phyloP scores from a whole-genome alignment of 2,329 filamentous ascomycete species.

The Lojkania enalia region DNA sequence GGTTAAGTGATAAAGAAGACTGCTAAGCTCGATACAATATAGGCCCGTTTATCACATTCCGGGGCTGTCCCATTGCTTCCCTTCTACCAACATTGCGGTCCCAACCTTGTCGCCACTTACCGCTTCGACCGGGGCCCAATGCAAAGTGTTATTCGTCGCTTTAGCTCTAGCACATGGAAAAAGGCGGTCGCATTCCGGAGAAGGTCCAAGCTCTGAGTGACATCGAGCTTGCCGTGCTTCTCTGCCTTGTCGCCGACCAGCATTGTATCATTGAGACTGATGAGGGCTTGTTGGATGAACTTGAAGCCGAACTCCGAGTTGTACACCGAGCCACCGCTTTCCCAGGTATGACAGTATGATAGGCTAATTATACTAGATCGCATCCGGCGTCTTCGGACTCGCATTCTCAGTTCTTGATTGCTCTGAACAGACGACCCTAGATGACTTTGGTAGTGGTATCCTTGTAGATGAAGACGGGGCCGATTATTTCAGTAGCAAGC shows the following conservation, averaged over 20 bases:
- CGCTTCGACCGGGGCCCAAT: background rate
- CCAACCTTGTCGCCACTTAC: background rate
- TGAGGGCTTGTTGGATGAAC: constrained; percentile 61
- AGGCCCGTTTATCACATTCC: no score
- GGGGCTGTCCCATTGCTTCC: no score
- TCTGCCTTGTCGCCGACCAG: constrained; percentile 79
- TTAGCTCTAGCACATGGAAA: constrained; percentile 26
- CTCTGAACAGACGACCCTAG: constrained; percentile 71
- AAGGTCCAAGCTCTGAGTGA: constrained; percentile 81
- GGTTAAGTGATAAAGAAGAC: no score
- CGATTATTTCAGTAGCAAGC: constrained; percentile 25
- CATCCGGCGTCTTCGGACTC: constrained; percentile 72
- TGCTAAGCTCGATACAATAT: no score
- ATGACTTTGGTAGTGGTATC: constrained; percentile 77
- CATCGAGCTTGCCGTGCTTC: constrained; percentile 81
- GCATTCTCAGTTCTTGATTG: constrained; percentile 72
- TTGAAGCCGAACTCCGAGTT: constrained; percentile 74
- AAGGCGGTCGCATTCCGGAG: constrained; percentile 45
- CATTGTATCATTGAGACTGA: constrained; percentile 87
- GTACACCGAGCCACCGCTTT: constrained; percentile 47
- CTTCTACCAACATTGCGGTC: no score
- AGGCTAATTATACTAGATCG: constrained; percentile 56
- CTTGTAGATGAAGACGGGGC: constrained; percentile 50
- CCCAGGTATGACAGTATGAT: background rate
- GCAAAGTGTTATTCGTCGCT: background rate